Base-by-base conservation (phyloP, 2,329 filamentous ascomycete genomes). In the Dryadomyces quercus-mongolicae region DNA sequence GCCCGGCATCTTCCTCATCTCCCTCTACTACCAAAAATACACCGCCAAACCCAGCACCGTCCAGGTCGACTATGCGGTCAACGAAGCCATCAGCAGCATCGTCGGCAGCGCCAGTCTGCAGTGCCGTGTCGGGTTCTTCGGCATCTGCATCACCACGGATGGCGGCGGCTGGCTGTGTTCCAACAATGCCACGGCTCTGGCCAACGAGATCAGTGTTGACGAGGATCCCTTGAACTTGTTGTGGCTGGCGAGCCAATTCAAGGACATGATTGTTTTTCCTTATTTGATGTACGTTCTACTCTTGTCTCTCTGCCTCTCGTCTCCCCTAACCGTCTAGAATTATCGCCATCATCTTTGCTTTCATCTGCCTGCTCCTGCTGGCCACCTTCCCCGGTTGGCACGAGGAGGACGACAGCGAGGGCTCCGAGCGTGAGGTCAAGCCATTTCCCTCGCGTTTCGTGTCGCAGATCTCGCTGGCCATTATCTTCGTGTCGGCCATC, bases 331-430 rank as follows among this genome's bases (percentile, higher is more conserved):
- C 20, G 7, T 31, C 61, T n/a, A 93, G 88, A 60, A 98, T 98
- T 74, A 91, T 98, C 65, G 93, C 93, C 65, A 91, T 97, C 66
- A 88, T 98, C 68, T 90, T 98, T 65, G 91, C 93, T 62, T 97
- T 97, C 72, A 78, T 97, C 69, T 95, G 90, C 68, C 88, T 98
- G 67, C 80, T 98, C 58, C 81, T 98, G 45, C 84, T 98, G 53
- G 92, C 91, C 54, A 97, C 93, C 38, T 98, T 97, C 72, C 93
- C 93, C 1, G 91, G 91, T 59, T 98, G 93, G 89, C 91, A 97
- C 70, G 89, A 95, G 70, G 89, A 95, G 70, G 80, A 84, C 60
- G 87, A 93, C 69, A 82, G 79, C 42, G 76, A 81, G 53, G 91
- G 90, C 52, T 89, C 84, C 50, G 90, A 95, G 63, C 83, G 88